Evolutionary conservation across 306 rosid genomes (phyloP), one percentile per base, ranked within the genome.

Genomic region (Gillenia trifoliata): DNA sequence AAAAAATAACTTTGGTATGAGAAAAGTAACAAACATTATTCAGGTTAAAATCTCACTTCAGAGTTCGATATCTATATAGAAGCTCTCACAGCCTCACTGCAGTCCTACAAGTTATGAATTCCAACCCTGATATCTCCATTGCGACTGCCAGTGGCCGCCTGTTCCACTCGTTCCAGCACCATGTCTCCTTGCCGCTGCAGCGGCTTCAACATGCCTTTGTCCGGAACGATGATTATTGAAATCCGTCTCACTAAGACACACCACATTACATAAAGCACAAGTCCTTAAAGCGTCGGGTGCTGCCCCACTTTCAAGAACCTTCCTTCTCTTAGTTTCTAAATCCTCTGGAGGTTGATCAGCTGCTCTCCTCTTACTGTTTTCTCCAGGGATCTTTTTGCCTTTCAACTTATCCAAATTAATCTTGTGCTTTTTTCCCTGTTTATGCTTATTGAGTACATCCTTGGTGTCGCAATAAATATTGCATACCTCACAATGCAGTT

Each of bases 341-440:
- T 83, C 84, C 29, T 71, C 86, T 6, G 56, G 66, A 31, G 82
- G 76, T 64, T 23, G 67, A 26, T 74, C 66, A 40, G 8, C 74
- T 49, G 81, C 56, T 80, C 79, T 83, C 78, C 77, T 78, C 82
- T 76, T 74, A 25, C 68, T 72, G 45, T 64, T 78, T 26, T 57
- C 34, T 68, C 76, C 77, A 64, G 61, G 17, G 1, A 5, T 22
- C 31, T 70, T 61, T 64, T 80, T 83, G 40, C 78, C 82, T 36
- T 74, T 86, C 60, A 76, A 71, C 75, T 81, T 83, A 25, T 72
- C 88, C 77, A 83, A 36, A 69, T 81, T 86, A 77, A 63, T 76
- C 82, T 83, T 82, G 86, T 86, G 90, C 70, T 73, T 86, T 80
- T 83, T 86, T 22, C 90, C 90, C 69, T 76, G 70, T 74, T 86